Evolutionary conservation across 352 stramenopile genomes (phyloP).

Genomic region (Pythium aristosporum): DNA sequence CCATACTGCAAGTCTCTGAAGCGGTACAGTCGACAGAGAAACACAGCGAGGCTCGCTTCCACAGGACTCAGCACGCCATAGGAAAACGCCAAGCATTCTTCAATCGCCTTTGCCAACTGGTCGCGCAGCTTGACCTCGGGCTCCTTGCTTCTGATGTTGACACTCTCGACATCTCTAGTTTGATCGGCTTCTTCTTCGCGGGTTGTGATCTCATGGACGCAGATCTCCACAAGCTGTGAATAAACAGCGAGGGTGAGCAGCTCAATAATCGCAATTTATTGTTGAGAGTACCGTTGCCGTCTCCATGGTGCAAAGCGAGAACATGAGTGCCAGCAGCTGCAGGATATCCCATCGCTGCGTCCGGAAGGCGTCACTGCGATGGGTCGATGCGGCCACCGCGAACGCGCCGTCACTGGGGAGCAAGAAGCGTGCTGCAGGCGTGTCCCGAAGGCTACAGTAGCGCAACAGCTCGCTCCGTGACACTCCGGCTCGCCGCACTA

Average conservation of each 20-base stretch:
- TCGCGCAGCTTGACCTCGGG: background rate
- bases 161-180: background rate
- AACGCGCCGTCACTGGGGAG: slow-evolving; percentile 30
- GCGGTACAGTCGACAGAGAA: slow-evolving; percentile 12
- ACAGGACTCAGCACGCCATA: slow-evolving; percentile 32
- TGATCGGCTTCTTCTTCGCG: background rate
- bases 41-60: slow-evolving; percentile 13
- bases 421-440: slow-evolving; percentile 34
- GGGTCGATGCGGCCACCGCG: slow-evolving; percentile 27
- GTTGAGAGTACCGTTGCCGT: slow-evolving; percentile 22
- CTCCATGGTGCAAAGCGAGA: slow-evolving; percentile 61
- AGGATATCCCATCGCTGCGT: slow-evolving; percentile 56
- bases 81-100: slow-evolving; percentile 45
- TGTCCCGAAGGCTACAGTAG: slow-evolving; percentile 48
- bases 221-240: slow-evolving; percentile 2
- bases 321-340: slow-evolving; percentile 50
- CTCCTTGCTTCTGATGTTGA: background rate
- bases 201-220: slow-evolving; percentile 3
- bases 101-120: slow-evolving; percentile 26
- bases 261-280: background rate
- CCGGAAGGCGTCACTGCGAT: slow-evolving; percentile 34
- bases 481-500: slow-evolving; percentile 48
- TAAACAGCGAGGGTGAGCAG: background rate
- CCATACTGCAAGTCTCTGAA: background rate
- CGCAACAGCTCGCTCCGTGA: slow-evolving; percentile 52